Evolutionary conservation across 495 filamentous ascomycete genomes (phyloP), one percentile per base, ranked within the genome.

Genomic region (Gamarada debralockiae): DNA sequence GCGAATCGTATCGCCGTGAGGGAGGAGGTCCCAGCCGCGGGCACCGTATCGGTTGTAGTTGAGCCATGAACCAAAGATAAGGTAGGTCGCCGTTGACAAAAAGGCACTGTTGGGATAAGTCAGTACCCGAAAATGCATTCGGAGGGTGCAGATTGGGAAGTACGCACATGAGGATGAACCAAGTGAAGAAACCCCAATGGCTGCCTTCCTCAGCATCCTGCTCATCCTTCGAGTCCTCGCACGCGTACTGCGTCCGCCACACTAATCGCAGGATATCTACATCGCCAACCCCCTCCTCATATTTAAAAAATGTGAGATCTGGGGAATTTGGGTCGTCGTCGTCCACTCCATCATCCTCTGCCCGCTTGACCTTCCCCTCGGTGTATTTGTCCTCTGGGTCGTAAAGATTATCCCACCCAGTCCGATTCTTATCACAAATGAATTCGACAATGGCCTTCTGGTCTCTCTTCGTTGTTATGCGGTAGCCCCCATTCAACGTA

Each of bases 31-130:
- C 93, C 91, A 97, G 50, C 93, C 93, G 18, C 93, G 79, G 38
- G 90, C 90, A 22, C 91, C 92, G 66, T 95, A 95, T 52, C 91
- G 89, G 75, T 90, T 97, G 77, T 97, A 97, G 73, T 97, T 97
- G 59, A 97, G 84, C 93, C 93, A 98, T 20, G 91, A 95, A 63
- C 91, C 91, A 62, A 97, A 97, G 67, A 98, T 96, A 57, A 98
- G 84, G 69, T 98, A 98, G 18, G 95, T 73, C 14, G 93, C 91
- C 15, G 82, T 80, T 40, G 78, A 81, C 41, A 97, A 78, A 79
- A 98, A 98, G 64, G 86, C 68, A 56, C 92, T 92, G 58, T 50
- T 38, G 3, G 21, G 15, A 7, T 13, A 12, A 25, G 47, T 49
- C 43, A 52, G 43, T 48, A 52, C 21, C 17, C 3, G 21, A 15